Conservation (phyloP, 441 rosid genomes). For the Adansonia rubrostipa region DNA sequence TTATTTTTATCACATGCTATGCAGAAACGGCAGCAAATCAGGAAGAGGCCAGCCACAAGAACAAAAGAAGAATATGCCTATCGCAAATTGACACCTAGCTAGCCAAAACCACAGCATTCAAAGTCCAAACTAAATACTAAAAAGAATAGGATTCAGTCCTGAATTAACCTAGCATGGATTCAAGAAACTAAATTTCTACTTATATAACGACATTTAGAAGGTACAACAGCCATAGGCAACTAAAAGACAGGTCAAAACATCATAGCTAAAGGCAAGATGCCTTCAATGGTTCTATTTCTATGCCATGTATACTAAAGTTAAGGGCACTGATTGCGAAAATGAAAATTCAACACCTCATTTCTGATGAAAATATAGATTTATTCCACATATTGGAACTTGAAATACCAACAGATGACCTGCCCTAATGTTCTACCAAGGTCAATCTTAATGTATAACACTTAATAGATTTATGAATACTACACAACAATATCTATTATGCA, state of each 20-base stretch:
- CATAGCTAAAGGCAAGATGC: neutral
- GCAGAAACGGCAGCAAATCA: neutral
- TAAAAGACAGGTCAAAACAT: slow-evolving; percentile 1
- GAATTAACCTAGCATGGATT: neutral
- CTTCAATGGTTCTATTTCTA: neutral
- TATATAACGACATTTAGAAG: neutral
- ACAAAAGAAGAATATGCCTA: neutral
- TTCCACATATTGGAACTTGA: neutral
- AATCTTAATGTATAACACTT: neutral
- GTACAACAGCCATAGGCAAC: neutral
- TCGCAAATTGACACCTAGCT: slow-evolving; percentile 15
- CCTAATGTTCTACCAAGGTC: neutral
- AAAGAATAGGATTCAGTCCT: neutral
- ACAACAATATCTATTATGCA: slow-evolving; percentile 5
- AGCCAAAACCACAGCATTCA: neutral
- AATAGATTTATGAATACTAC: neutral
- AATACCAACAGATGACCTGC: neutral
- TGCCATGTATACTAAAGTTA: slow-evolving; percentile 7
- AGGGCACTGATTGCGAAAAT: slow-evolving; percentile 12
- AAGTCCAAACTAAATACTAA: neutral
- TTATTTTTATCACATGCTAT: neutral
- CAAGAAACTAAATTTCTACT: neutral
- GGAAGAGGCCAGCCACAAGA: neutral
- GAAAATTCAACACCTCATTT: neutral
- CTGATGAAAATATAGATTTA: neutral